phyloP scores from a whole-genome alignment of 2,329 filamentous ascomycete species.

The Graphilbum fragrans region DNA sequence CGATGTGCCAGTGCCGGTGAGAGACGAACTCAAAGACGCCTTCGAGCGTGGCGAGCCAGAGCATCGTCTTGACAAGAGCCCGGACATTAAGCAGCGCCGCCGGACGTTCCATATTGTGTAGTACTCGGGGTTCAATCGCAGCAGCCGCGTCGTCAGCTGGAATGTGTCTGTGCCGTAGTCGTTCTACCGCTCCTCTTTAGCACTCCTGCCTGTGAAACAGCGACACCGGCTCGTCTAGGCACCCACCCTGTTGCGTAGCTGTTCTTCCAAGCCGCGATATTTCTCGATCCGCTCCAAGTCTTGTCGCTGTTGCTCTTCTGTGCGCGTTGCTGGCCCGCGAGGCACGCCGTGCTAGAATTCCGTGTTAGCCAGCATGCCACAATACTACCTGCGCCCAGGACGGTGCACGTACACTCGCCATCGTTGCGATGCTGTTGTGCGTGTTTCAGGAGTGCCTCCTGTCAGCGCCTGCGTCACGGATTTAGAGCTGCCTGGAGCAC shows the following conservation, averaged over 20 bases:
- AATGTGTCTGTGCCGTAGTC: conserved; percentile 46
- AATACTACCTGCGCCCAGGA: too few relatives aligned
- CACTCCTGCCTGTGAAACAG: neutral
- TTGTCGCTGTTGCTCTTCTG: conserved; percentile 57
- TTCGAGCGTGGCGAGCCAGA: conserved; percentile 39
- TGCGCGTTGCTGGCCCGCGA: conserved; percentile 50
- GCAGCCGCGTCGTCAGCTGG: conserved; percentile 57
- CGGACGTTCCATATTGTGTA: conserved; percentile 89
- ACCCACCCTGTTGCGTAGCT: conserved; percentile 53
- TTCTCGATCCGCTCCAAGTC: conserved; percentile 65
- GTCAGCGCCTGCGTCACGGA: too few relatives aligned
- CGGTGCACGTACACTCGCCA: neutral
- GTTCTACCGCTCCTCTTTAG: conserved; percentile 14
- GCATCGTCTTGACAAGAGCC: conserved; percentile 41
- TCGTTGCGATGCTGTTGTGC: too few relatives aligned
- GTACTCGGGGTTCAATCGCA: conserved; percentile 73
- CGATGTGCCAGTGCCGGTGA: conserved; percentile 46
- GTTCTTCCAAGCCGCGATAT: conserved; percentile 60
- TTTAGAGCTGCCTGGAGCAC: too few relatives aligned
- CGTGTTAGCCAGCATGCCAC: conserved; percentile 10
- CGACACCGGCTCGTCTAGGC: neutral
- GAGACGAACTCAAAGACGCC: conserved; percentile 41
- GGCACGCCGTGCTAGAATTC: conserved; percentile 71
- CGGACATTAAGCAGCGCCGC: conserved; percentile 53
- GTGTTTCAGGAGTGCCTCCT: too few relatives aligned